Percentiles rank a stretch among this genome's conserved stretches.
Conservation (phyloP, 2,329 filamentous ascomycete genomes). For the Myrmaecium sp. region DNA sequence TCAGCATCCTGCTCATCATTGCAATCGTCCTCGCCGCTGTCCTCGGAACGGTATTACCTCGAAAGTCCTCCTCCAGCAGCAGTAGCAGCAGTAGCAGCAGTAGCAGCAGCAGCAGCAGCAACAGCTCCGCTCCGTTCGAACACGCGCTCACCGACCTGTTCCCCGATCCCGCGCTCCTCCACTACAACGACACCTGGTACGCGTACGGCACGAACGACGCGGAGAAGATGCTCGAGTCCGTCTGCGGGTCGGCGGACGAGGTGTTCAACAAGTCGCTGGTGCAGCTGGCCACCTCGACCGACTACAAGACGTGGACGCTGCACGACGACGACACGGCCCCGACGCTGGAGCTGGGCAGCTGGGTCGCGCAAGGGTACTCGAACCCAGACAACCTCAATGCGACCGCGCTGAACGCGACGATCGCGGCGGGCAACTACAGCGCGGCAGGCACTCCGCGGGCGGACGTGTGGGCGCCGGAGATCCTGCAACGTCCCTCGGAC, state of each 20-base stretch:
- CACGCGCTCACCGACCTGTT: slow-evolving; percentile 15
- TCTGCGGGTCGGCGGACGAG: neutral
- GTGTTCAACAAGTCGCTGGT: slow-evolving; percentile 9
- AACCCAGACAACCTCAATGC: slow-evolving; percentile 1
- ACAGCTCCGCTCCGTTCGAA: slow-evolving; percentile 2
- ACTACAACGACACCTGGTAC: slow-evolving; percentile 18
- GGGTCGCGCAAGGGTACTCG: slow-evolving; percentile 8
- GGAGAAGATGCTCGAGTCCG: slow-evolving; percentile 9
- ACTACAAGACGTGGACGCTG: slow-evolving; percentile 19
- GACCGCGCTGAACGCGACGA: neutral
- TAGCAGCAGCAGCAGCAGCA: neutral
- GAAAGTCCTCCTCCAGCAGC: neutral
- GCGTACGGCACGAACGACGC: slow-evolving; percentile 22
- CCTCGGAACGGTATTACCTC: slow-evolving; percentile 1
- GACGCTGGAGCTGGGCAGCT: slow-evolving; percentile 11
- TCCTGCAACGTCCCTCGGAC: slow-evolving; percentile 8
- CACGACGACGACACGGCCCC: slow-evolving; percentile 14
- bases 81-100: neutral
- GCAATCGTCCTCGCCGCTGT: neutral
- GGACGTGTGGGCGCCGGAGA: slow-evolving; percentile 19
- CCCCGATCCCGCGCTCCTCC: slow-evolving; percentile 19
- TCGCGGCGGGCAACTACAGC: slow-evolving; percentile 1
- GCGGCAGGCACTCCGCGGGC: slow-evolving; percentile 7
- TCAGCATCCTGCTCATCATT: neutral
- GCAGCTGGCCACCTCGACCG: slow-evolving; percentile 20